phyloP scores from a whole-genome alignment of 805 yeast species.

The Saturnispora kantuleensis region DNA sequence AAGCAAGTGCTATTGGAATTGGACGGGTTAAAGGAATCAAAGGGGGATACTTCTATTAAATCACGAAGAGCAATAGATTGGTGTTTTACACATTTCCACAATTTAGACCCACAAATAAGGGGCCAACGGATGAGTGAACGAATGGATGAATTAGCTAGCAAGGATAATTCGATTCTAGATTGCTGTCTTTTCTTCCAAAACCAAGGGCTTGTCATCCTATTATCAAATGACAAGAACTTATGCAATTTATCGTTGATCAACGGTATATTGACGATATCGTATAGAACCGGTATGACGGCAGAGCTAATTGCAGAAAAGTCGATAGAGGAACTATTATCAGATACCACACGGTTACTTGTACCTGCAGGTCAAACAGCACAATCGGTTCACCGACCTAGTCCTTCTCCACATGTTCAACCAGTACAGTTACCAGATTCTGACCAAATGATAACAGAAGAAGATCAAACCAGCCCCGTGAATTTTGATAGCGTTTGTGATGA shows the following conservation, averaged over 20 bases:
- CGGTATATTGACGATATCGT: slow-evolving; percentile 53
- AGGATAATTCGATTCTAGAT: slow-evolving; percentile 81
- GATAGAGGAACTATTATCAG: slow-evolving; percentile 23
- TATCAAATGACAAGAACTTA: slow-evolving; percentile 78
- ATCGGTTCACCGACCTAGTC: too few species aligned
- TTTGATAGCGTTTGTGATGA: not conserved
- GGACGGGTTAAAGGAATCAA: slow-evolving; percentile 65
- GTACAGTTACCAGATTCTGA: not conserved
- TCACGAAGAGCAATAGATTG: slow-evolving; percentile 67
- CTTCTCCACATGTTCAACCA: too few species aligned
- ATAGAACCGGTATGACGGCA: slow-evolving; percentile 35
- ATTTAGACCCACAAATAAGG: slow-evolving; percentile 36
- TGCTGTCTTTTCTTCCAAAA: slow-evolving; percentile 59
- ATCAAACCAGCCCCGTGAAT: not conserved
- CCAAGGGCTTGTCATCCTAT: slow-evolving; percentile 38
- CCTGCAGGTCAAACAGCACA: too few species aligned
- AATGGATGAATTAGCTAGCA: slow-evolving; percentile 33
- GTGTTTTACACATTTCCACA: slow-evolving; percentile 56
- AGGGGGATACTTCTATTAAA: slow-evolving; percentile 24
- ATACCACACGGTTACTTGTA: not conserved
- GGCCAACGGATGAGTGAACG: slow-evolving; percentile 58
- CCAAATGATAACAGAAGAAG: slow-evolving; percentile 13
- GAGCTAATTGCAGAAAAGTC: slow-evolving; percentile 33
- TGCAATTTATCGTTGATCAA: slow-evolving; percentile 70
- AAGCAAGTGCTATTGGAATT: slow-evolving; percentile 60